Percentiles rank a stretch among this genome's conserved stretches.
These are phyloP conservation scores for Penicillium steckii DNA, from an alignment of 495 filamentous ascomycete genomes.

Conservation along the genomic window DNA sequence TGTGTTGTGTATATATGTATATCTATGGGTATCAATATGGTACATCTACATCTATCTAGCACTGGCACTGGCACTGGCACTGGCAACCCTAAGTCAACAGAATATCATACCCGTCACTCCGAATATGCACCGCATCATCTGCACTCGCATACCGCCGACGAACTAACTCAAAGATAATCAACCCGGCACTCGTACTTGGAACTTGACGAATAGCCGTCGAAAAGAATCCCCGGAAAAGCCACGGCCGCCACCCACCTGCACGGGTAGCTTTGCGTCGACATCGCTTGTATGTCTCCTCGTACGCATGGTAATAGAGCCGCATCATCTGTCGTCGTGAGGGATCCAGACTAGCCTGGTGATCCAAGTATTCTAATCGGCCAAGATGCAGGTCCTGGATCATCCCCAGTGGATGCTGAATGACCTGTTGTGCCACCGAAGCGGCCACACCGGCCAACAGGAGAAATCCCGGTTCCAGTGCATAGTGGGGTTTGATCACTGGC, in stretches of 20 bases:
- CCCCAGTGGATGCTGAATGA: conserved; percentile 74
- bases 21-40: too few relatives aligned
- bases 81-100: conserved; percentile 46
- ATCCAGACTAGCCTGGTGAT: conserved; percentile 57
- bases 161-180: conserved; percentile 88
- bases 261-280: conserved; percentile 61
- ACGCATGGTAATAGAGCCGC: conserved; percentile 68
- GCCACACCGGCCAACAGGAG: conserved; percentile 73
- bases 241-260: conserved; percentile 63
- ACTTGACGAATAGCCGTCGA: conserved; percentile 75
- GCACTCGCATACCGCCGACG: conserved; percentile 72
- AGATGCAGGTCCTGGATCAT: conserved; percentile 77
- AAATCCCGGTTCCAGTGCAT: conserved; percentile 79
- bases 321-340: conserved; percentile 51
- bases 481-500: conserved; percentile 74
- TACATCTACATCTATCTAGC: not conserved
- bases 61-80: too few relatives aligned
- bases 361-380: conserved; percentile 73
- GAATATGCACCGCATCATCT: conserved; percentile 62
- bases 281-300: conserved; percentile 70
- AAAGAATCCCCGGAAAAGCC: conserved; percentile 77
- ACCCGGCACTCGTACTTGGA: conserved; percentile 82
- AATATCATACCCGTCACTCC: conserved; percentile 74
- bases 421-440: conserved; percentile 74
- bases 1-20: too few relatives aligned